These are phyloP conservation scores for Trichomonas vaginalis DNA, from an alignment of 208 protist genomes.

Conservation along the genomic window DNA sequence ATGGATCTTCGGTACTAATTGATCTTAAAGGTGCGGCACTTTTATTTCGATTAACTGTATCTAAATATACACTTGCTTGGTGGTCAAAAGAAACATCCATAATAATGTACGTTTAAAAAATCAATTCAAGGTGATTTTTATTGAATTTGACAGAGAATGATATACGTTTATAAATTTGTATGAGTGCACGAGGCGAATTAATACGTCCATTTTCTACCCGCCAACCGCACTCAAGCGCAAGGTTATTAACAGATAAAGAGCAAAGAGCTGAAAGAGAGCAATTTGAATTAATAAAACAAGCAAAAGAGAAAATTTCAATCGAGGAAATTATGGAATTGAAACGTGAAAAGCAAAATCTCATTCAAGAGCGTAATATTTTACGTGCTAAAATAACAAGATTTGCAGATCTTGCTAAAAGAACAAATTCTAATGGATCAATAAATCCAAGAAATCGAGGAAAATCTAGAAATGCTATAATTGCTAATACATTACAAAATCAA, in stretches of 20 bases:
- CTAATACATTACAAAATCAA: background rate
- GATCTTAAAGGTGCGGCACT: background rate
- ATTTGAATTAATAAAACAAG: background rate
- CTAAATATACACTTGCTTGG: background rate
- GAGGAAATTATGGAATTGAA: background rate
- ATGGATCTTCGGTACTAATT: background rate
- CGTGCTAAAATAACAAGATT: background rate
- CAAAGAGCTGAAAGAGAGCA: background rate
- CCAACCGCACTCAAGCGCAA: background rate
- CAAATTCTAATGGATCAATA: background rate
- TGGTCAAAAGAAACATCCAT: background rate
- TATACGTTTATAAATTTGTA: background rate
- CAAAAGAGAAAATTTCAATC: background rate
- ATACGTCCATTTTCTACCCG: background rate
- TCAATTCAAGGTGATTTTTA: too few species aligned
- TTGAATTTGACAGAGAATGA: too few species aligned
- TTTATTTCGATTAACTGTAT: background rate
- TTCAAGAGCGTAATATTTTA: background rate
- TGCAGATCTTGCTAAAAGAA: background rate
- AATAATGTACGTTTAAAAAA: background rate
- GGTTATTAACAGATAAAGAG: background rate
- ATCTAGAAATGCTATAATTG: background rate
- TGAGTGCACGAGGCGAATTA: background rate
- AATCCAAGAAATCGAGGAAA: background rate
- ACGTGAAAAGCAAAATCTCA: background rate